Conservation (phyloP, 1,284 basidiomycete species). For the Neolentinus lepideus region DNA sequence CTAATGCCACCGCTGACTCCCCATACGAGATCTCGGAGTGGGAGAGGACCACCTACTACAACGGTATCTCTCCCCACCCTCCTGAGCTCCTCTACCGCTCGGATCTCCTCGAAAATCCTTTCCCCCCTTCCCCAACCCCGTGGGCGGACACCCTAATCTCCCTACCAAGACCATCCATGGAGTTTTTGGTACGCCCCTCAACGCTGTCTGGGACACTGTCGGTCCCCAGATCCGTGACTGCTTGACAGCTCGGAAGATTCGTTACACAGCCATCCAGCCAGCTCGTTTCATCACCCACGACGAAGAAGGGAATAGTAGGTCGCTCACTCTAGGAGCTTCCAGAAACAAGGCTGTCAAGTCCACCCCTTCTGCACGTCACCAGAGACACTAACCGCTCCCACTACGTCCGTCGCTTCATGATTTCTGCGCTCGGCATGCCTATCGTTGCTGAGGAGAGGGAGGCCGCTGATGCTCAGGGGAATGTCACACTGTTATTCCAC, state of each 20-base stretch:
- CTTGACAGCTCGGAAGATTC: conserved; percentile 23
- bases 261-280: conserved; percentile 24
- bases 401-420: conserved; percentile 20
- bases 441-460: conserved; percentile 10
- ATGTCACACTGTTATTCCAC: conserved; percentile 11
- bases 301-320: conserved; percentile 22
- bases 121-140: background rate
- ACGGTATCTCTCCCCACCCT: background rate
- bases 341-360: no score
- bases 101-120: background rate
- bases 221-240: conserved; percentile 25
- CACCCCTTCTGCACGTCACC: no score
- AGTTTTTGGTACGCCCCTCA: conserved; percentile 26
- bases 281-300: conserved; percentile 24
- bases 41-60: background rate
- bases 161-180: conserved; percentile 26
- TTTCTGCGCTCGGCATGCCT: conserved; percentile 16
- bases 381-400: no score
- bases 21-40: background rate
- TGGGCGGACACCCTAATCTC: background rate
- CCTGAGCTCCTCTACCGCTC: background rate
- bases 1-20: background rate
- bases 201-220: conserved; percentile 22
- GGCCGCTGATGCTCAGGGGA: conserved; percentile 12
- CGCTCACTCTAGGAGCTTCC: no score